These are phyloP conservation scores for Ploettnerulaceae sp. DNA, from an alignment of 2,329 filamentous ascomycete genomes.

Conservation along the genomic window DNA sequence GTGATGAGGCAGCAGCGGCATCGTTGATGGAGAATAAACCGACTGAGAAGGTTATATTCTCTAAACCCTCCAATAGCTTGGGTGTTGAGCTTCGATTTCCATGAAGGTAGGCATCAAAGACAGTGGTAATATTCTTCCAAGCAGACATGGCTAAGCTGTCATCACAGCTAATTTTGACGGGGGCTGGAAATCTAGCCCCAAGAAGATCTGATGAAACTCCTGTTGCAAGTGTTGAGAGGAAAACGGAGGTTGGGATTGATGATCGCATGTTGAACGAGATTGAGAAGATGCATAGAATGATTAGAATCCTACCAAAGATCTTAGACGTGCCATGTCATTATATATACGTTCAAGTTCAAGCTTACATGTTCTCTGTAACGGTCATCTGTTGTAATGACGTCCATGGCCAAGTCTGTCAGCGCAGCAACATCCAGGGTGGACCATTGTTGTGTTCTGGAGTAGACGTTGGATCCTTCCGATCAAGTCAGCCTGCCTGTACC, in stretches of 20 bases:
- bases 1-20: background rate
- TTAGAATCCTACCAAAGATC: background rate
- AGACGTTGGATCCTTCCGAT: no score
- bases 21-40: constrained; percentile 1
- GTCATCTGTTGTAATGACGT: no score
- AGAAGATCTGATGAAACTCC: background rate
- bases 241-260: background rate
- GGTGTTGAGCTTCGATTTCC: background rate
- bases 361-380: no score
- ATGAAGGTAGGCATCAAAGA: background rate
- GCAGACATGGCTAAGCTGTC: background rate
- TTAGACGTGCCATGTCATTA: no score
- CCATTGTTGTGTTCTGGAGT: no score
- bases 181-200: background rate
- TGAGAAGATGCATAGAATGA: background rate
- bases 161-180: background rate
- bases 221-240: background rate
- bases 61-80: background rate
- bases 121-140: background rate
- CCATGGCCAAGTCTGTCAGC: no score
- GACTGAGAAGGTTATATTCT: background rate
- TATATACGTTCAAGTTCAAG: background rate
- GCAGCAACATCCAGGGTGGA: background rate
- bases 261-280: background rate
- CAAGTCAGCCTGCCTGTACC: no score